Evolutionary conservation across 805 yeast genomes (phyloP).

Genomic region (Candida methanosorbosa): DNA sequence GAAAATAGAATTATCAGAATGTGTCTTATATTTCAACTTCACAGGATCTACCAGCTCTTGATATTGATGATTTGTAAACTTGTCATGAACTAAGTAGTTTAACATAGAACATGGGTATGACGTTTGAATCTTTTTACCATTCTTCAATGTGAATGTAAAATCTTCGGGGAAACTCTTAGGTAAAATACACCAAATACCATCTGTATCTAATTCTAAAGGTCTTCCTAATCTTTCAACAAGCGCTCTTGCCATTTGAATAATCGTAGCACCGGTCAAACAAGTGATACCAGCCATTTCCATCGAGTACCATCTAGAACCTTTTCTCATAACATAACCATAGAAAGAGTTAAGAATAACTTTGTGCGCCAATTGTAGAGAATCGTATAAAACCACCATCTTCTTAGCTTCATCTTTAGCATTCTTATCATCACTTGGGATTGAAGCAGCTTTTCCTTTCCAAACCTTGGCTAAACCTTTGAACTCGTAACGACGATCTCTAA

Average conservation of each 20-base stretch:
- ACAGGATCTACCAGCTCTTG: slow-evolving; percentile 74
- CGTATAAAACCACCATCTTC: slow-evolving; percentile 89
- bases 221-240: slow-evolving; percentile 90
- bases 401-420: slow-evolving; percentile 78
- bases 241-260: slow-evolving; percentile 93
- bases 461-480: slow-evolving; percentile 88
- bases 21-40: slow-evolving; percentile 60
- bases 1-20: slow-evolving; percentile 88
- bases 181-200: slow-evolving; percentile 98
- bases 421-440: slow-evolving; percentile 43
- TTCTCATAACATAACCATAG: slow-evolving; percentile 98
- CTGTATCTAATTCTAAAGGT: slow-evolving; percentile 94
- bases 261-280: slow-evolving; percentile 95
- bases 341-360: slow-evolving; percentile 94
- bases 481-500: slow-evolving; percentile 93
- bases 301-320: slow-evolving; percentile 98
- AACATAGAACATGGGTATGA: slow-evolving; percentile 97
- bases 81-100: slow-evolving; percentile 83
- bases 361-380: slow-evolving; percentile 93
- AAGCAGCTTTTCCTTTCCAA: slow-evolving; percentile 78
- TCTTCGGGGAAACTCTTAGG: slow-evolving; percentile 93
- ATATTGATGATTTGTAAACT: slow-evolving; percentile 90
- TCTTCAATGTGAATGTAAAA: slow-evolving; percentile 56
- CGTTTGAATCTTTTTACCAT: slow-evolving; percentile 68
- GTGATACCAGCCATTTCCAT: slow-evolving; percentile 99